Evolutionary conservation across 257 asterid species (phyloP), one percentile per base, ranked within the genome.

Genomic region (Scutellaria galericulata): DNA sequence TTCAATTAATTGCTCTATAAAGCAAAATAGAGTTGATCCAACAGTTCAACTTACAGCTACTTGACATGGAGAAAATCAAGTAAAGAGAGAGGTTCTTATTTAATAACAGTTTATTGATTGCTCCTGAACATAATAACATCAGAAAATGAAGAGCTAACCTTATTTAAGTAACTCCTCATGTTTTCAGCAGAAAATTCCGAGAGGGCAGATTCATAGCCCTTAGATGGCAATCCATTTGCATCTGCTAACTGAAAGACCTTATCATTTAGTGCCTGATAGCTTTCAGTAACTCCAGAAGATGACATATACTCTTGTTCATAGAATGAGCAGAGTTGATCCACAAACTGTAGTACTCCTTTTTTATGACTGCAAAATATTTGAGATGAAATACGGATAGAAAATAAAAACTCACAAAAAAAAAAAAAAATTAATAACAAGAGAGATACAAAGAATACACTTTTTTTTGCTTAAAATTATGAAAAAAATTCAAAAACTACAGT

Each of bases 301-400:
- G 66, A 78, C 46, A 84, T 77, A 80, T 84, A 83, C 41, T 85
- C 89, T 68, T 82, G 84, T 75, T 90, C 91, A 45, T 88, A 90
- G 81, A 87, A 83, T 57, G 86, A 84, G 89, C 92, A 88, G 66
- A 95, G 86, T 84, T 90, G 93, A 81, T 90, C 96, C 82, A 92
- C 76, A 82, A 95, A 95, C 75, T 80, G 79, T 51, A 95, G 79
- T 45, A 85, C 88, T 44, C 92, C 95, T 78, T 87, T 85, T 83
- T 87, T 95, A 81, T 92, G 96, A 85, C 98, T 95, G 94, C 82
- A 81, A 61, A 69, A 27, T 54, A 54, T 48, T 20, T 37, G n/a
- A 55, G 41, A 74, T 58, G 51, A 48, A 35, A 64, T 39, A 59
- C 40, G 41, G 57, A 61, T 48, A 57, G 52, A 13, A 50, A 13